Evolutionary conservation across 306 rosid species (phyloP), one percentile per base, ranked within the genome.

Genomic region (Dryas alaskensis): DNA sequence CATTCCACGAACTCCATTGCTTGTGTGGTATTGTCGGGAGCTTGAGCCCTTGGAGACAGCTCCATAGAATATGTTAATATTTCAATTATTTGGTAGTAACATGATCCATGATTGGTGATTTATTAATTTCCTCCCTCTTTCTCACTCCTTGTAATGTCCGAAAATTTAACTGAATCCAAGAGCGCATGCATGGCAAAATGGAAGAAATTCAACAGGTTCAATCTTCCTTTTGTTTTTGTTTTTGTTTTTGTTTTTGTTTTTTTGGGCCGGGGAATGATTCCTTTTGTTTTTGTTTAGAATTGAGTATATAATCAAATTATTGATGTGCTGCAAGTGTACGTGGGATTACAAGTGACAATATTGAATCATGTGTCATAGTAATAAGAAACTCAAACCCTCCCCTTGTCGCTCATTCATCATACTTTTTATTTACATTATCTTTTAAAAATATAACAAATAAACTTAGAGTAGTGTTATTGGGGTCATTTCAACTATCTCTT

Each of bases 1-100:
- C 76, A 59, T 14, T 72, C 58, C 76, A 46, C 76, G 67, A 72
- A 59, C 76, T 72, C 67, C 57, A 25, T 58, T 72, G 39, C 57
- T 57, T 14, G 67, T 27, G 67, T 72, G 19, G 67, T 25, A 27
- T 3, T 72, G 76, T 72, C 76, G 47, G 76, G 47, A 70, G 45
- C 46, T 27, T 27, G 11, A 14, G 10, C 67, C 76, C 63, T 46
- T 45, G 76, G 46, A 25, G 76, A 58, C 76, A 14, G 25, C 10
- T 25, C 13, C 8, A 39, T 40, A 72, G 65, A 72, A 57, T 45
- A 59, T 72, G 27, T 72, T 59, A 1, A 31, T 31, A 55, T 70
- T 7, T 55, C 4, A 46, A 45, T 72, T 59, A 14, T 46, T 27
- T 14, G 11, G 31, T 8, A 22, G 46, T 45, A 12, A 27, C 74